phyloP scores from a whole-genome alignment of 148 eudicot genomes.

The Chenopodium quinoa region DNA sequence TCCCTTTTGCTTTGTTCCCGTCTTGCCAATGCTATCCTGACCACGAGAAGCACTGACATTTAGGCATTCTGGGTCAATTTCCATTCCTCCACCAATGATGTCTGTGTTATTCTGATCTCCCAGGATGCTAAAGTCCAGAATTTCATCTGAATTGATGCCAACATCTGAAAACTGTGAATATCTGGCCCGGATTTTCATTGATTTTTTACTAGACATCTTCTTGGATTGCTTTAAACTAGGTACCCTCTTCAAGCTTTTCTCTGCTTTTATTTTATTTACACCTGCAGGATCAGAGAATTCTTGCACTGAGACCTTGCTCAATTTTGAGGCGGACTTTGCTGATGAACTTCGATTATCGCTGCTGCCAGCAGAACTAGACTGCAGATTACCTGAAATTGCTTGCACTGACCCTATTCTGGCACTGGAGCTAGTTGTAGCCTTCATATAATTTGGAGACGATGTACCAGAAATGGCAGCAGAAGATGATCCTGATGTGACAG shows the following conservation, averaged over 20 bases:
- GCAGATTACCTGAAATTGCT: slow-evolving; percentile 30
- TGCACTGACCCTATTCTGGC: slow-evolving; percentile 40
- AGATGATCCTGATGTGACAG: slow-evolving; percentile 14
- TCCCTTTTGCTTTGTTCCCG: slow-evolving; percentile 29
- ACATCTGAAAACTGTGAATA: slow-evolving; percentile 30
- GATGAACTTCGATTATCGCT: slow-evolving; percentile 1
- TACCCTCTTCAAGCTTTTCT: slow-evolving; percentile 30
- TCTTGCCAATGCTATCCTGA: slow-evolving; percentile 23
- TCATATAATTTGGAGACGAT: slow-evolving; percentile 45
- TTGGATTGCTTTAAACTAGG: slow-evolving; percentile 30
- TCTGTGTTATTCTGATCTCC: slow-evolving; percentile 16
- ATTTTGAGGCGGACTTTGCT: slow-evolving; percentile 7
- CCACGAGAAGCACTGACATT: slow-evolving; percentile 1
- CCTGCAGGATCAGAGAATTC: slow-evolving; percentile 24
- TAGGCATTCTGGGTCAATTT: slow-evolving; percentile 24
- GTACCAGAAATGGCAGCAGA: slow-evolving; percentile 22
- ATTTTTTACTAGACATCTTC: slow-evolving; percentile 37
- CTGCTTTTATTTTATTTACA: slow-evolving; percentile 19
- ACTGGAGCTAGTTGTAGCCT: slow-evolving; percentile 43
- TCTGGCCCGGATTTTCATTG: slow-evolving; percentile 27
- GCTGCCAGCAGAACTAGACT: slow-evolving; percentile 20
- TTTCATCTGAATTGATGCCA: not conserved
- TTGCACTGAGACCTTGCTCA: slow-evolving; percentile 9
- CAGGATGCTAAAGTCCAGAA: slow-evolving; percentile 9
- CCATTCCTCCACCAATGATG: slow-evolving; percentile 8